phyloP scores from a whole-genome alignment of 495 filamentous ascomycete genomes.

The Jackrogersella multiformis region DNA sequence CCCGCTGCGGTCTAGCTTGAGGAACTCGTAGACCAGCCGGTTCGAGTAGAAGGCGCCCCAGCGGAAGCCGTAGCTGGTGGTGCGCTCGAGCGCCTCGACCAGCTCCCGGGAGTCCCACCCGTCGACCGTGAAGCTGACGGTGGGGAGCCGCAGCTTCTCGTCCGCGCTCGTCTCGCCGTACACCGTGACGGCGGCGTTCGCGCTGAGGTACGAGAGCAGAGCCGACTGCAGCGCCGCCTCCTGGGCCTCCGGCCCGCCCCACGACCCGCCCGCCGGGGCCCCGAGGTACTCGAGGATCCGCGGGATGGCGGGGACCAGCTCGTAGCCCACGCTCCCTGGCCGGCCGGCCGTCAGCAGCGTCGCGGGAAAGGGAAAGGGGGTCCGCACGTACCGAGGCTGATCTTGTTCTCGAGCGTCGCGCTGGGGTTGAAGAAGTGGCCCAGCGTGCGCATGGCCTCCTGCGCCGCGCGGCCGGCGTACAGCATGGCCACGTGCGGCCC shows the following conservation, averaged over 20 bases:
- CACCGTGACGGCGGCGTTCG: conserved; percentile 56
- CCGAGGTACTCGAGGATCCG: conserved; percentile 65
- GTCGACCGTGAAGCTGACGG: conserved; percentile 70
- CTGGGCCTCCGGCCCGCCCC: conserved; percentile 63
- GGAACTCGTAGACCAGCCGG: conserved; percentile 66
- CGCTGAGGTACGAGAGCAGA: conserved; percentile 65
- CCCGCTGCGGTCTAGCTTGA: conserved; percentile 66
- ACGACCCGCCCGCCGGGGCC: conserved; percentile 47
- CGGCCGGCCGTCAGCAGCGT: too few relatives aligned
- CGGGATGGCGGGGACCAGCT: conserved; percentile 68
- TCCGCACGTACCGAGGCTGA: conserved; percentile 44
- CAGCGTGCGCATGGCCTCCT: conserved; percentile 60
- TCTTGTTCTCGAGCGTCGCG: conserved; percentile 66
- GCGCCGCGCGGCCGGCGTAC: conserved; percentile 64
- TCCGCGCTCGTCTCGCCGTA: conserved; percentile 63
- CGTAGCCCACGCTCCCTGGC: conserved; percentile 65
- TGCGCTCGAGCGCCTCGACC: conserved; percentile 68
- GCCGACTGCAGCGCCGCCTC: conserved; percentile 67
- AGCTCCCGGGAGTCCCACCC: conserved; percentile 65
- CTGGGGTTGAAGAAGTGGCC: conserved; percentile 74
- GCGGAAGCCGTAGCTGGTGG: conserved; percentile 65
- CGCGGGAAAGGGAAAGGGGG: too few relatives aligned
- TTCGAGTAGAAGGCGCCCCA: conserved; percentile 76
- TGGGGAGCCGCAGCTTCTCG: conserved; percentile 63
- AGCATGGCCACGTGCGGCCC: conserved; percentile 75